These are phyloP conservation scores for Mycena sanguinolenta DNA, from an alignment of 768 basidiomycete species.

Conservation along the genomic window DNA sequence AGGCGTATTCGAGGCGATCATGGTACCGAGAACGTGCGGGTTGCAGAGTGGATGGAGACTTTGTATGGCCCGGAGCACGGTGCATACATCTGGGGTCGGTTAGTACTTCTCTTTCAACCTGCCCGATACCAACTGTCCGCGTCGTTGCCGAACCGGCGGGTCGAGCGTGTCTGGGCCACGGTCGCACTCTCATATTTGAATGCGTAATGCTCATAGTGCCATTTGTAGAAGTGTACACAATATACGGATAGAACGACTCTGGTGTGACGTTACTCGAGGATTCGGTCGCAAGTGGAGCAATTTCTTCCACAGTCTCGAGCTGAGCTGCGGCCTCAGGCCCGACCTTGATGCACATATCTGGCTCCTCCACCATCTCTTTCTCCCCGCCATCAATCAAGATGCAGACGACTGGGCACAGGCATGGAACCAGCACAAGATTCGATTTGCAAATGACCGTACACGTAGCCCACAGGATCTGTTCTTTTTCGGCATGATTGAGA, in stretches of 20 bases:
- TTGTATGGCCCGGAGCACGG: neutral
- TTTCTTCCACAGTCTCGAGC: neutral
- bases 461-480: neutral
- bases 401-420: neutral
- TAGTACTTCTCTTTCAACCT: neutral
- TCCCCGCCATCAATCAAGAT: neutral
- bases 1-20: neutral
- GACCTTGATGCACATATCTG: neutral
- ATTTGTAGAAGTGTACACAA: neutral
- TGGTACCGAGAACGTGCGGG: neutral
- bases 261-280: neutral
- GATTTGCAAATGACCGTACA: neutral
- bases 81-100: neutral
- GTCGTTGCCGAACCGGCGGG: neutral
- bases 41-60: neutral
- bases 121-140: too few species aligned
- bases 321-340: neutral
- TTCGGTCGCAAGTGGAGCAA: constrained; percentile 1
- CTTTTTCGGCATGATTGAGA: constrained; percentile 1
- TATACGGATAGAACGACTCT: neutral
- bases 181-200: neutral
- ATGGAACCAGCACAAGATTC: neutral
- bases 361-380: neutral
- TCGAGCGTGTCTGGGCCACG: neutral
- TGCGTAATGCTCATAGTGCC: neutral